phyloP scores from a whole-genome alignment of 345 rosid species.

The Eucalyptus polybractea region DNA sequence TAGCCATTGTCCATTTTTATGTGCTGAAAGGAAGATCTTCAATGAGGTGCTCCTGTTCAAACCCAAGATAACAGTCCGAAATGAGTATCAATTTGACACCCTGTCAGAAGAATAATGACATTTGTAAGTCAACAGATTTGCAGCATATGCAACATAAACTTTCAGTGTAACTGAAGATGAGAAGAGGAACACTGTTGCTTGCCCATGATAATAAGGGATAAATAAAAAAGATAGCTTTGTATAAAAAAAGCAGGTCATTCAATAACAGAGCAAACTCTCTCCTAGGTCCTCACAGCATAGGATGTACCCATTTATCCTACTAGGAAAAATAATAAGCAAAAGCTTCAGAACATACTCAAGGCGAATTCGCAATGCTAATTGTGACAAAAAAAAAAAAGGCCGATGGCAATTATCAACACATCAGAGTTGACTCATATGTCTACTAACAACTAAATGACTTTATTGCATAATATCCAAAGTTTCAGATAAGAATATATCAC shows the following conservation, averaged over 20 bases:
- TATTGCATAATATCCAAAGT: background rate
- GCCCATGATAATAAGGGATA: background rate
- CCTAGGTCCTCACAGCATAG: background rate
- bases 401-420: background rate
- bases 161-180: background rate
- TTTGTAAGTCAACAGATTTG: background rate
- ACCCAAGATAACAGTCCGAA: conserved; percentile 92
- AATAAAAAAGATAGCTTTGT: background rate
- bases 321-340: background rate
- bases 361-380: background rate
- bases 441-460: background rate
- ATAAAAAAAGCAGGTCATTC: background rate
- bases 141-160: background rate
- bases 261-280: background rate
- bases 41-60: conserved; percentile 67
- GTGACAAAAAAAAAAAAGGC: background rate
- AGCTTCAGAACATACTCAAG: background rate
- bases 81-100: conserved; percentile 59
- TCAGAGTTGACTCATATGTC: background rate
- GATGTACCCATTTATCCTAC: background rate
- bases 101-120: conserved; percentile 17
- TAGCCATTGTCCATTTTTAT: background rate
- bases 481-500: background rate
- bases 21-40: conserved; percentile 15
- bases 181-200: background rate